phyloP scores from a whole-genome alignment of 768 basidiomycete species.

The Termitomyces sp. region DNA sequence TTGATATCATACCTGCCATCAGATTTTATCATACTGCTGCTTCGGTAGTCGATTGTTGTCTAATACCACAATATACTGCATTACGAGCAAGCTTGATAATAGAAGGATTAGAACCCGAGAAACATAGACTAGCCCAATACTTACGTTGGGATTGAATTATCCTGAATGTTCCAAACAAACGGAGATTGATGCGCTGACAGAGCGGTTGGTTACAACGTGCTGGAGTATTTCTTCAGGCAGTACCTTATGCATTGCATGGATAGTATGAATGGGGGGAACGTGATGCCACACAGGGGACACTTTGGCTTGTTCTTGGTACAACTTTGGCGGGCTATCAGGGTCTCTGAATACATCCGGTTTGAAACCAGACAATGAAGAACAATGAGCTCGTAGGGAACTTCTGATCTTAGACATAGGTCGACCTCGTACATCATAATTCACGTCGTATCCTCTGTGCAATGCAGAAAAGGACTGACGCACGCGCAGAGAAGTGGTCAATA shows the following conservation, averaged over 20 bases:
- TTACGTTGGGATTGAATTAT: slow-evolving; percentile 52
- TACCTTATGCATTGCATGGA: slow-evolving; percentile 19
- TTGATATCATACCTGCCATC: slow-evolving; percentile 36
- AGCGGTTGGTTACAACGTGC: slow-evolving; percentile 82
- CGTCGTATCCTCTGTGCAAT: background rate
- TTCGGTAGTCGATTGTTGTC: background rate
- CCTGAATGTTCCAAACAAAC: slow-evolving; percentile 71
- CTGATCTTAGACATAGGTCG: slow-evolving; percentile 18
- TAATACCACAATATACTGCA: slow-evolving; percentile 15
- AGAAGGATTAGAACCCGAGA: background rate
- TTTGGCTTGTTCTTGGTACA: slow-evolving; percentile 40
- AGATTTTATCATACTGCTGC: background rate
- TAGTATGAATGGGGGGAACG: slow-evolving; percentile 4
- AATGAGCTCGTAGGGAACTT: slow-evolving; percentile 22
- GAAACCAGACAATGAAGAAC: background rate
- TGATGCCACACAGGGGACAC: slow-evolving; percentile 38
- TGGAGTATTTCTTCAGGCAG: slow-evolving; percentile 69
- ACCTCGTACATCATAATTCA: slow-evolving; percentile 31
- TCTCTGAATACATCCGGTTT: slow-evolving; percentile 24
- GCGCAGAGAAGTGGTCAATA: slow-evolving; percentile 42
- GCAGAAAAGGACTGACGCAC: slow-evolving; percentile 24
- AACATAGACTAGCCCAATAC: slow-evolving; percentile 4
- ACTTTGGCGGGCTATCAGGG: slow-evolving; percentile 37
- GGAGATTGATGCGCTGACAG: slow-evolving; percentile 79
- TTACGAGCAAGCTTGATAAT: slow-evolving; percentile 22